Evolutionary conservation across 768 basidiomycete species (phyloP).

Genomic region (Boletus subparvulus): DNA sequence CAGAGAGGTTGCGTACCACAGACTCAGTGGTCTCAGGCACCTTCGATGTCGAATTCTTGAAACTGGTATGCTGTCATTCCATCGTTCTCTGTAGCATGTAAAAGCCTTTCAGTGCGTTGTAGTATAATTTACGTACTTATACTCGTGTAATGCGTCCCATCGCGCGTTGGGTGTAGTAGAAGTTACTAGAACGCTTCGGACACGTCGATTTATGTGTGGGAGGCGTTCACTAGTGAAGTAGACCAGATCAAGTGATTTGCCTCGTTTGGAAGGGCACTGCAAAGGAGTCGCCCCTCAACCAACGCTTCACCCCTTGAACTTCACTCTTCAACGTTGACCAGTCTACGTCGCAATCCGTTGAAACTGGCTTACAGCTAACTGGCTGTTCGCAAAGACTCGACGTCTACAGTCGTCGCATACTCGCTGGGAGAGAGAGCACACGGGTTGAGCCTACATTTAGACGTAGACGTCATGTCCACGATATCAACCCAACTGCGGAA

Average conservation of each 20-base stretch:
- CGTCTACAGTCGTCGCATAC: background rate
- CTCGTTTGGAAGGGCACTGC: conserved; percentile 19
- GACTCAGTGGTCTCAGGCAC: no score
- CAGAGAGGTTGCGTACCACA: no score
- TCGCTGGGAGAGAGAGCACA: background rate
- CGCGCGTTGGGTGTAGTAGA: background rate
- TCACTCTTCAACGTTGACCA: background rate
- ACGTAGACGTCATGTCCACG: conserved; percentile 55
- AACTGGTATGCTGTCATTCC: no score
- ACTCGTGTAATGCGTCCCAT: background rate
- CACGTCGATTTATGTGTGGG: no score
- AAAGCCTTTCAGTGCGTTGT: no score
- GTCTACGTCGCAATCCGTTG: conserved; percentile 6
- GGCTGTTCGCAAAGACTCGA: background rate
- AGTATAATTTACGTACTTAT: background rate
- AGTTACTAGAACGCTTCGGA: background rate
- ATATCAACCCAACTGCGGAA: conserved; percentile 86
- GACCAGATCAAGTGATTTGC: background rate
- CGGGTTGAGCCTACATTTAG: conserved; percentile 1
- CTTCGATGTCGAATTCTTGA: no score
- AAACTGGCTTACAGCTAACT: background rate
- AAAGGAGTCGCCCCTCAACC: conserved; percentile 12
- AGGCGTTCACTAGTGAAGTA: background rate
- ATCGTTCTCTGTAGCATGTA: no score
- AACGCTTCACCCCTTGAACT: background rate